These are phyloP conservation scores for Avena atlantica DNA, from an alignment of 176 grass and related monocot genomes.

Conservation along the genomic window DNA sequence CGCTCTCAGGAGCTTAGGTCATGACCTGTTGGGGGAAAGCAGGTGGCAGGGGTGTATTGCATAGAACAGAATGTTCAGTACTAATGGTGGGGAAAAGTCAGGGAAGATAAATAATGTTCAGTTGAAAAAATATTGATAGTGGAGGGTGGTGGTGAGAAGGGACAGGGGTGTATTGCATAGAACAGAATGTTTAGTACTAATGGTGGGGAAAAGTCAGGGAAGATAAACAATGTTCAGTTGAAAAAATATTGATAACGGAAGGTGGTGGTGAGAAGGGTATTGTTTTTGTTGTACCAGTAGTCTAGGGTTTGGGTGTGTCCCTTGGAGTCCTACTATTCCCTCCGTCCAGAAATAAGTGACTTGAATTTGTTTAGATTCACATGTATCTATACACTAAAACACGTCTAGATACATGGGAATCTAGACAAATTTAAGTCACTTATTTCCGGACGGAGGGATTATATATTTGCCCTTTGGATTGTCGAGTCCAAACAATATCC, in stretches of 20 bases:
- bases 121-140: conserved; percentile 8
- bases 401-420: too few species aligned
- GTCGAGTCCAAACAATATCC: neutral
- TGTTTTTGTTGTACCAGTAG: neutral
- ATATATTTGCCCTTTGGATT: conserved; percentile 1
- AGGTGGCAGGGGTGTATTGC: neutral
- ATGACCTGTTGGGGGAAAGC: neutral
- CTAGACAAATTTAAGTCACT: too few species aligned
- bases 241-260: conserved; percentile 19
- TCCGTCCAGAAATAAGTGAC: too few species aligned
- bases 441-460: too few species aligned
- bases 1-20: neutral
- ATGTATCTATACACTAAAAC: too few species aligned
- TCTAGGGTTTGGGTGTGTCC: conserved; percentile 13
- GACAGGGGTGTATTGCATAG: too few species aligned
- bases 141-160: neutral
- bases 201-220: conserved; percentile 9
- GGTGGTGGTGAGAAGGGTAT: neutral
- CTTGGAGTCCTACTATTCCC: neutral
- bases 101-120: conserved; percentile 4
- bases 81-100: conserved; percentile 7
- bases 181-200: neutral
- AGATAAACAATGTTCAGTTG: conserved; percentile 7
- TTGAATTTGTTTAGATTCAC: too few species aligned
- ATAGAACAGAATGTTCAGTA: conserved; percentile 11